phyloP scores from a whole-genome alignment of 2,329 filamentous ascomycete genomes.

The Graphilbum sp. region DNA sequence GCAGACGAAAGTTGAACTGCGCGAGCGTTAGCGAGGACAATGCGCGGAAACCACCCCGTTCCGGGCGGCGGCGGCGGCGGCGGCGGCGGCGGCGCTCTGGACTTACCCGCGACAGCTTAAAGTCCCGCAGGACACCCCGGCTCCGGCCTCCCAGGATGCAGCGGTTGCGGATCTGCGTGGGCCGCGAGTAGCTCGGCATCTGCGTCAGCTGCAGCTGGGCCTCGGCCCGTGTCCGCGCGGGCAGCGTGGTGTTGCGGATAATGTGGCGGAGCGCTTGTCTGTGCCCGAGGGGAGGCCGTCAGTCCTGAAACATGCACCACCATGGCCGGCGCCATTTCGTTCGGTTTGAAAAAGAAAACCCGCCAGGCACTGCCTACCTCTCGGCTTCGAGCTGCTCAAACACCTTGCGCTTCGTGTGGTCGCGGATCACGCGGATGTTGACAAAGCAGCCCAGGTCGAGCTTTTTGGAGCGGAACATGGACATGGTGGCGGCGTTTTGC shows the following conservation, averaged over 20 bases:
- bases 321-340: too few relatives aligned
- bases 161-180: slow-evolving; percentile 85
- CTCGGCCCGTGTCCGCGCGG: slow-evolving; percentile 67
- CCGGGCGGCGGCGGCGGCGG: too few relatives aligned
- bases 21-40: slow-evolving; percentile 10
- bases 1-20: slow-evolving; percentile 83
- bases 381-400: slow-evolving; percentile 78
- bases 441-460: slow-evolving; percentile 78
- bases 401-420: slow-evolving; percentile 92
- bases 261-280: slow-evolving; percentile 91
- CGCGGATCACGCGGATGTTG: slow-evolving; percentile 75
- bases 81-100: too few relatives aligned
- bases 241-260: slow-evolving; percentile 79
- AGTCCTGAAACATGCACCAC: too few relatives aligned
- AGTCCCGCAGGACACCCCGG: slow-evolving; percentile 80
- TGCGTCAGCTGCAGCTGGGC: slow-evolving; percentile 84
- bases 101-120: slow-evolving; percentile 79
- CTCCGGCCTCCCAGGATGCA: slow-evolving; percentile 87
- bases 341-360: too few relatives aligned
- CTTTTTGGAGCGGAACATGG: slow-evolving; percentile 79
- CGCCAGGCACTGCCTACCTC: slow-evolving; percentile 47
- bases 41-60: too few relatives aligned
- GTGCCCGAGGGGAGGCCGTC: not conserved
- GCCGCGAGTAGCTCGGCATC: slow-evolving; percentile 91
- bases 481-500: slow-evolving; percentile 36